Percentiles rank a stretch among this genome's conserved stretches.
Evolutionary conservation across 202 grass and related monocot genomes (phyloP).

Genomic region (Cymbopogon flexuosus): DNA sequence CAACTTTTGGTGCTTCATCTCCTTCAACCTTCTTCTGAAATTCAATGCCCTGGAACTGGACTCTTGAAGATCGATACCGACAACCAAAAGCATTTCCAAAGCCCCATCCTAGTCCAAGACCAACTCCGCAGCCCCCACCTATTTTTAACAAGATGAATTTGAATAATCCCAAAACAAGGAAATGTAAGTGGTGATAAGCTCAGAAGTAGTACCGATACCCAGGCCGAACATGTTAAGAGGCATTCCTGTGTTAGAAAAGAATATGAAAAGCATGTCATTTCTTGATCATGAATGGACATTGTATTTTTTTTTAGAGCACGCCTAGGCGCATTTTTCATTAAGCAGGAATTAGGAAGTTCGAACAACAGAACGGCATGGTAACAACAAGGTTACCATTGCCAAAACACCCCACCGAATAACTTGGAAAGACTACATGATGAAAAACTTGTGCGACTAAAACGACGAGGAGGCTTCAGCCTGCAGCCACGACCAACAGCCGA

Average conservation of each 20-base stretch:
- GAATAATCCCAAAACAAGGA: not conserved
- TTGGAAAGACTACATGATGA: too few species aligned
- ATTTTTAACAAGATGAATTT: conserved; percentile 29
- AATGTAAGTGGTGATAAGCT: conserved; percentile 6
- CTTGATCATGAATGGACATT: not conserved
- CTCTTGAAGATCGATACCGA: conserved; percentile 78
- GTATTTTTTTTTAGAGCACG: too few species aligned
- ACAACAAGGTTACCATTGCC: too few species aligned
- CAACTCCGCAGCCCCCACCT: conserved; percentile 89
- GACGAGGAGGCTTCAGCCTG: too few species aligned
- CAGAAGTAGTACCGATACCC: conserved; percentile 65
- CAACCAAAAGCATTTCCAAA: conserved; percentile 84
- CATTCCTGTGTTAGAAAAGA: conserved; percentile 61
- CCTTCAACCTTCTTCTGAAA: conserved; percentile 53
- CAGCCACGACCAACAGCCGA: too few species aligned
- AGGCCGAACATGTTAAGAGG: conserved; percentile 67
- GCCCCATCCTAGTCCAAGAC: conserved; percentile 86
- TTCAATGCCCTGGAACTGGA: conserved; percentile 82
- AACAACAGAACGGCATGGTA: too few species aligned
- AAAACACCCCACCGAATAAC: too few species aligned
- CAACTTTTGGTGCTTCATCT: conserved; percentile 34
- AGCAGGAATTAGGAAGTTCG: too few species aligned
- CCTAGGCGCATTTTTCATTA: too few species aligned
- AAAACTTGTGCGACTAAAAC: too few species aligned
- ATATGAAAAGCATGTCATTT: conserved; percentile 29